Conservation (phyloP, 768 basidiomycete species). For the Lactarius tabidus region DNA sequence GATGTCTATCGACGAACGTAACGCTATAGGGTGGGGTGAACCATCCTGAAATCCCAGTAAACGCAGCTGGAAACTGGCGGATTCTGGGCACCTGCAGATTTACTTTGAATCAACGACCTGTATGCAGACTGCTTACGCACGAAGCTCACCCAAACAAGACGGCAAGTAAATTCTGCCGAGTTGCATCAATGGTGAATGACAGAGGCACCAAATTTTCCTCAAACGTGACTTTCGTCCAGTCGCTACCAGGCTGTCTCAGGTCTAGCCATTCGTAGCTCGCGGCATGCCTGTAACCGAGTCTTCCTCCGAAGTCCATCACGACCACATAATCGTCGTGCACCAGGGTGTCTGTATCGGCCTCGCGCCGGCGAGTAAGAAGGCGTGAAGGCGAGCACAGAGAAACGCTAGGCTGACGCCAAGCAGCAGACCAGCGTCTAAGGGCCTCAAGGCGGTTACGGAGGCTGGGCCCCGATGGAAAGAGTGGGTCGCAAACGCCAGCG, state of each 20-base stretch:
- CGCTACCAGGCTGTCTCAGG: not conserved
- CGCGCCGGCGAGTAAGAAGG: not conserved
- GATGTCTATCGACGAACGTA: not conserved
- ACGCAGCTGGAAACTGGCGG: conserved; percentile 8
- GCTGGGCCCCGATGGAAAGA: not conserved
- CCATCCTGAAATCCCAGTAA: conserved; percentile 5
- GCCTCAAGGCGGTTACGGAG: not conserved
- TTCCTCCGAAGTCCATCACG: not conserved
- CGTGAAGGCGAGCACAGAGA: not conserved
- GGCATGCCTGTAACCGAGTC: not conserved
- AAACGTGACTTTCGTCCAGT: conserved; percentile 1
- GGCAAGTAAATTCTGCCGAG: not conserved
- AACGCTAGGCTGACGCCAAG: not conserved
- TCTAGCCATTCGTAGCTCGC: conserved; percentile 7
- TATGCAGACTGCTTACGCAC: not conserved
- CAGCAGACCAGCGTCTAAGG: not conserved
- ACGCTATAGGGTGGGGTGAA: not conserved
- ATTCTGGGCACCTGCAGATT: not conserved
- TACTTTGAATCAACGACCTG: not conserved
- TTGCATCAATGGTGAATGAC: not conserved
- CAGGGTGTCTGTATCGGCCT: not conserved
- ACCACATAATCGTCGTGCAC: conserved; percentile 11
- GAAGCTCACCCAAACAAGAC: conserved; percentile 1
- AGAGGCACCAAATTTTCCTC: not conserved
- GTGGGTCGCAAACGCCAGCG: conserved; percentile 2